Evolutionary conservation across 345 rosid species (phyloP).

Genomic region (Melaleuca quinquenervia): DNA sequence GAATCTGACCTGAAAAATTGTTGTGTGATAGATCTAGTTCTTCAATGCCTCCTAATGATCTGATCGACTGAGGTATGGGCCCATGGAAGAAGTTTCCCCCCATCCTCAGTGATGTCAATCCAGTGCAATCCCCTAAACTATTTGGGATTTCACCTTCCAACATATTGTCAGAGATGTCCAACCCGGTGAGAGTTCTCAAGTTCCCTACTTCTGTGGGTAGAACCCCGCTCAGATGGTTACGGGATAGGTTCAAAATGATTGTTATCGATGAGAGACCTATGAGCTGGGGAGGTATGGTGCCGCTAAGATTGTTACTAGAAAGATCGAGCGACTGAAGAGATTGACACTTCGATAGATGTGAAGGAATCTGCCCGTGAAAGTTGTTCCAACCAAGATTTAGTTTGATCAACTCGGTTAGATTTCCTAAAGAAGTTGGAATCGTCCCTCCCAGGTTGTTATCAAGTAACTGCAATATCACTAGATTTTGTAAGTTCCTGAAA

Average conservation of each 20-base stretch:
- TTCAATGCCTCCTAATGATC: fast-evolving
- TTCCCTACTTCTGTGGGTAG: background rate
- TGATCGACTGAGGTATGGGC: background rate
- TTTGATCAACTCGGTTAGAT: background rate
- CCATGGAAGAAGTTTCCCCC: background rate
- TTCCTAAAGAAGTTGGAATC: background rate
- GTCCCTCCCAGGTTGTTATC: background rate
- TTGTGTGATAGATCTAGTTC: background rate
- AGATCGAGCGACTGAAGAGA: background rate
- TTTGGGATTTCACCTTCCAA: background rate
- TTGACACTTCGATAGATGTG: background rate
- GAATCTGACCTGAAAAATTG: background rate
- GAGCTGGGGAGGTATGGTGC: background rate
- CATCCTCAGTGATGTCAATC: fast-evolving
- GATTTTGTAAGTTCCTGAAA: background rate
- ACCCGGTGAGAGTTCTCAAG: fast-evolving
- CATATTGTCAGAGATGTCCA: background rate
- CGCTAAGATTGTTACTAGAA: background rate
- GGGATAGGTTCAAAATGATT: background rate
- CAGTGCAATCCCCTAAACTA: background rate
- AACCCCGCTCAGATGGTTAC: background rate
- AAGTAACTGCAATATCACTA: fast-evolving
- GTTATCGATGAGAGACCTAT: background rate
- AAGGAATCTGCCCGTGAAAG: conserved; percentile 1
- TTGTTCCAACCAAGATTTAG: background rate